Evolutionary conservation across 2,329 filamentous ascomycete species (phyloP), one percentile per base, ranked within the genome.

Genomic region (Hypoxylon rubiginosum): DNA sequence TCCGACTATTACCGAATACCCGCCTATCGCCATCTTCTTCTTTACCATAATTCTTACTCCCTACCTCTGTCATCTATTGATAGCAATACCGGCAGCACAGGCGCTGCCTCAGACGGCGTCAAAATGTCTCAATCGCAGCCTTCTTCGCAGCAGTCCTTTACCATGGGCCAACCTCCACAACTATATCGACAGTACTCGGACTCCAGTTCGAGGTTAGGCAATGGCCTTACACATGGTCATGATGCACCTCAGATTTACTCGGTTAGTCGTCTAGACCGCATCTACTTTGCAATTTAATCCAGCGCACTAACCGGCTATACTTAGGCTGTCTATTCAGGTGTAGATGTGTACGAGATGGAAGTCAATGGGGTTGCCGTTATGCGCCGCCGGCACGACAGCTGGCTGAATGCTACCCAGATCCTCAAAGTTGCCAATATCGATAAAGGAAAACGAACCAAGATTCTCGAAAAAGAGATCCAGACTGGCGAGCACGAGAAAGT

Each of bases 341-440:
- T 98, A 49, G 91, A 95, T 66, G 96, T 99, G 15, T 99, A 98
- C 82, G 96, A 99, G 81, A 97, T 98, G 94, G 94, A 97, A 79
- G 92, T 98, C 66, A 97, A 97, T 78, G 89, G 88, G 49, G 85
- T 99, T 70, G 93, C 94, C 24, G 94, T 98, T 54, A 99, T 99
- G 96, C 93, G 96, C 78, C 91, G 96, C 63, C 91, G 96, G 70
- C 91, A 92, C 72, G 96, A 99, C 79, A 95, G 93, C 71, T 98
- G 95, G 93, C 86, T 99, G 71, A 99, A 99, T 81, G 96, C 96
- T 56, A 99, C 96, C 0, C 96, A 99, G 79, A 98, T 99, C 71
- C 88, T 99, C 70, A 99, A 99, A 77, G 94, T 98, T 36, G 96
- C 96, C 36, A 94, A 94, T 54, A 94, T 99, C 66, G 95, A 97